Evolutionary conservation across 2,329 filamentous ascomycete species (phyloP), one percentile per base, ranked within the genome.

Genomic region (Aspergillus terreus): DNA sequence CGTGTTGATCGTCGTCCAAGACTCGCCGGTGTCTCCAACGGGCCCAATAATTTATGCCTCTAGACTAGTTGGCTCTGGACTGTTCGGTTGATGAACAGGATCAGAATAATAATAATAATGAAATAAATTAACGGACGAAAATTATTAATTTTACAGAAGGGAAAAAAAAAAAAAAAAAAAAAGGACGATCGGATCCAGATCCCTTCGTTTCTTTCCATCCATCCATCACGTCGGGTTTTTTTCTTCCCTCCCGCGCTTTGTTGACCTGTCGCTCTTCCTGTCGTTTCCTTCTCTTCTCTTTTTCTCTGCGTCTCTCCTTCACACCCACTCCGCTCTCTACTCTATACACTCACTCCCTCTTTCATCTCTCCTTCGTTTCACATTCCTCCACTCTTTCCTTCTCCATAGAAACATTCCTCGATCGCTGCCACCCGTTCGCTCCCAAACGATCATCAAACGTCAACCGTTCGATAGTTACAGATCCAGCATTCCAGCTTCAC

Each of bases 171-270:
- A 43, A 45, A 49, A 56, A 51, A 49, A 45, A 43, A 49, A 51
- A 25, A 25, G 47, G 56, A 23, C 23, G 23, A 54, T 57, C 51
- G 47, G 44, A 55, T 54, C 53, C 55, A 57, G 56, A 56, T 55
- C 51, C 52, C 44, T 54, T 55, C 49, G 35, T 50, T 51, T 49
- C 38, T 50, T 51, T 49, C 38, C 36, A 47, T 48, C 38, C 36
- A 47, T 48, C 46, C 38, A 23, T 33, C 35, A 25, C 46, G 33
- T 50, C 48, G 38, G 27, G 40, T 58, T 50, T 45, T 45, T 52
- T 50, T 36, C 32, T 46, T 36, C 32, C 47, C 19, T 50, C 40
- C 45, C 30, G 14, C 32, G 46, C 51, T 46, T 47, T 46, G 30
- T 35, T 25, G 35, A 38, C 35, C 35, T 38, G 35, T 38, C 35